Evolutionary conservation across 805 yeast genomes (phyloP).

Genomic region (Saccharomyces kudriavzevii): DNA sequence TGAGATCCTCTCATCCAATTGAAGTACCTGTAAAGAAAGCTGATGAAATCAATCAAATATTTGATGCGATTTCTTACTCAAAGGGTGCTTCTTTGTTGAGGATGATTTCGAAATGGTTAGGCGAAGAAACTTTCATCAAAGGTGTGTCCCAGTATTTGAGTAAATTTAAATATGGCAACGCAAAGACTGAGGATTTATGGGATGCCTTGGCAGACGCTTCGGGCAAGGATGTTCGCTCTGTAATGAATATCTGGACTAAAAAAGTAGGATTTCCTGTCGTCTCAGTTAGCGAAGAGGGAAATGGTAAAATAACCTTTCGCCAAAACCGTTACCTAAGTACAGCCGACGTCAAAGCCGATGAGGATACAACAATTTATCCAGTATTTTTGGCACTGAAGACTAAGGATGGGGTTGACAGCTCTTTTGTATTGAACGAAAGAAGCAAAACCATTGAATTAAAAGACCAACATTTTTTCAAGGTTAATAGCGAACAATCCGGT

Average conservation of each 20-base stretch:
- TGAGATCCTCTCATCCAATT: conserved; percentile 79
- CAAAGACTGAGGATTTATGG: conserved; percentile 73
- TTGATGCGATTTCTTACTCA: conserved; percentile 75
- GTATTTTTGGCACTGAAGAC: conserved; percentile 63
- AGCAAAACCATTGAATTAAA: conserved; percentile 39
- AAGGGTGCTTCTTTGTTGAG: conserved; percentile 74
- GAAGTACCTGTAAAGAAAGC: conserved; percentile 76
- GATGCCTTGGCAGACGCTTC: conserved; percentile 58
- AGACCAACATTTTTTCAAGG: conserved; percentile 47
- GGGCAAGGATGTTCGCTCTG: conserved; percentile 62
- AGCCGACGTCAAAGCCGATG: conserved; percentile 70
- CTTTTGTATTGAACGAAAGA: conserved; percentile 47
- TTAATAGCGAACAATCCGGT: conserved; percentile 69
- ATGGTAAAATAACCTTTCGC: conserved; percentile 42
- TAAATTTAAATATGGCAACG: conserved; percentile 70
- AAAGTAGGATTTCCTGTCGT: conserved; percentile 73
- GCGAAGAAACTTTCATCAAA: conserved; percentile 65
- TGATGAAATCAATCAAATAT: conserved; percentile 74
- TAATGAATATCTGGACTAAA: conserved; percentile 77
- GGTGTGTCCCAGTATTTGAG: conserved; percentile 75
- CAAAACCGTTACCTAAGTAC: conserved; percentile 72
- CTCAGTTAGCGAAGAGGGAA: conserved; percentile 50
- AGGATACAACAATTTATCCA: conserved; percentile 60
- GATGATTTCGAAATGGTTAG: conserved; percentile 74
- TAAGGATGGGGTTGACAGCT: conserved; percentile 50